These are phyloP conservation scores for Chrysosporium keratinophilum DNA, from an alignment of 2,329 filamentous ascomycete genomes.

Conservation along the genomic window DNA sequence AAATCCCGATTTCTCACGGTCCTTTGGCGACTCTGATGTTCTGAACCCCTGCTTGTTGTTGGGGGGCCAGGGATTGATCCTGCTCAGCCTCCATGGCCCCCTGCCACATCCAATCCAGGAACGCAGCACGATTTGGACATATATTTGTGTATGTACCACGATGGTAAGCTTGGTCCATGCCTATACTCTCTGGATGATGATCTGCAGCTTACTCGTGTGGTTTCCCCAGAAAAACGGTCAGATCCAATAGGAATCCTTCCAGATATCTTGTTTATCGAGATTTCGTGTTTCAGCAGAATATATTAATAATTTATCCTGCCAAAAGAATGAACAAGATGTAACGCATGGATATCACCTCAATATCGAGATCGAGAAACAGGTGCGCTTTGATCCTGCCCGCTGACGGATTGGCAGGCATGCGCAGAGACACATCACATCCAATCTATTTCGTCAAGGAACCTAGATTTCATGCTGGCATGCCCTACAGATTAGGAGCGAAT, in stretches of 20 bases:
- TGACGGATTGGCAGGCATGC: not conserved
- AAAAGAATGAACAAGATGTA: not conserved
- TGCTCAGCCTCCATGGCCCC: not conserved
- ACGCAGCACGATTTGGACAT: not conserved
- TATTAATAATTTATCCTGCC: not conserved
- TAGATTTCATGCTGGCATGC: too few species aligned
- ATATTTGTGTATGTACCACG: too few species aligned
- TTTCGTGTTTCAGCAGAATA: not conserved
- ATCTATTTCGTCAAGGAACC: not conserved
- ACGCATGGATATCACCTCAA: constrained; percentile 3
- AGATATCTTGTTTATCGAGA: not conserved
- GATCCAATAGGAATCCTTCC: constrained; percentile 6
- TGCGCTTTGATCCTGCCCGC: not conserved
- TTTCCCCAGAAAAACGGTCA: not conserved
- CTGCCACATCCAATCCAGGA: not conserved
- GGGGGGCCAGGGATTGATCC: not conserved
- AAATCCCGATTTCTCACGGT: not conserved
- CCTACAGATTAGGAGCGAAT: too few species aligned
- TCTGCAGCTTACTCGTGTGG: not conserved
- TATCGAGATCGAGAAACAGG: not conserved
- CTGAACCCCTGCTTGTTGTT: not conserved
- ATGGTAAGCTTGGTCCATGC: too few species aligned
- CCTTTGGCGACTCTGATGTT: not conserved
- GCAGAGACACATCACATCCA: not conserved
- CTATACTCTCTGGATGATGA: not conserved